Evolutionary conservation across 352 stramenopile genomes (phyloP), one percentile per base, ranked within the genome.

Genomic region (Pythium volutum): DNA sequence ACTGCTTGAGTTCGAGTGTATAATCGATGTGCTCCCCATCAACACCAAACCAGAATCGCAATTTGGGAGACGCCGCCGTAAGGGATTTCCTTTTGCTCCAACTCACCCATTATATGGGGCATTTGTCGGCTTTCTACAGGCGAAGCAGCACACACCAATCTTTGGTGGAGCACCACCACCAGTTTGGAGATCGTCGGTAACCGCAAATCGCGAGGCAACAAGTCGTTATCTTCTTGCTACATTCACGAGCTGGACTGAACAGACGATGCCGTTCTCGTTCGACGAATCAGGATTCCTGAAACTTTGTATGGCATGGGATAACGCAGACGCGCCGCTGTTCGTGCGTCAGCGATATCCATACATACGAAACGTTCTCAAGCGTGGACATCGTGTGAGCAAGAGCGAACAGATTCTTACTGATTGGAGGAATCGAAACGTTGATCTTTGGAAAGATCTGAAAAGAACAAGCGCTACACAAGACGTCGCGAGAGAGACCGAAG

Each of bases 351-450:
- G 56, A 10, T 63, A 56, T 39, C 56, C 45, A 1, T 56, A 42
- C 25, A 3, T 63, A 1, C 45, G 33, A 20, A 63, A 63, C 26
- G 4, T 47, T 1, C 5, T 63, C 1, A 34, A 42, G 23, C 36
- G 56, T 9, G 46, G 45, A 7, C 46, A 49, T 22, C 20, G 56
- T 2, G 42, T 8, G 8, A 51, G 14, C n/a, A 16, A 7, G 11
- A 38, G 42, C 22, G 56, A 63, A 23, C 18, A 8, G 15, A 56
- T 55, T 4, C 9, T 63, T 3, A 50, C 56, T 2, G 56, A 63
- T 23, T 63, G 56, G 56, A 14, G 45, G 16, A 56, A 56, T 39
- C 56, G 43, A 45, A 53, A n/a, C n/a, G n/a, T n/a, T n/a, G n/a
- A 33, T 33, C 29, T 33, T 33, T 33, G 29, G 29, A 33, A 33